Percentiles rank a stretch among this genome's conserved stretches.
phyloP scores from a whole-genome alignment of 2,329 filamentous ascomycete species.

The Fusarium odoratissimum region DNA sequence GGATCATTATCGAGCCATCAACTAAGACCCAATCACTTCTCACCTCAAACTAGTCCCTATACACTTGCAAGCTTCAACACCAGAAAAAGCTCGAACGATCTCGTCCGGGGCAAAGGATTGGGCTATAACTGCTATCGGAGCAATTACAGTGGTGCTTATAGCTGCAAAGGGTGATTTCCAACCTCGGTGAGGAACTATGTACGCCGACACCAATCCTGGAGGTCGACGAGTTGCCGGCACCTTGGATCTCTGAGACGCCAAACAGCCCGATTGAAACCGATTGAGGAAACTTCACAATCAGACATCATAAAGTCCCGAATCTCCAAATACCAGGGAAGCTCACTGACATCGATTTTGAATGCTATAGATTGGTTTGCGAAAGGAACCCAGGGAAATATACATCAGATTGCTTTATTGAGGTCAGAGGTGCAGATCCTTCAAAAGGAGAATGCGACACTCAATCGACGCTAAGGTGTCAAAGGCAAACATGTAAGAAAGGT shows the following conservation, averaged over 20 bases:
- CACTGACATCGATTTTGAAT: neutral
- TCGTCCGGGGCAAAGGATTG: neutral
- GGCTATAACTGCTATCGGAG: no score
- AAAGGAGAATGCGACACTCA: neutral
- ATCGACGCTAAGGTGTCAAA: neutral
- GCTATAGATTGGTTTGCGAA: neutral
- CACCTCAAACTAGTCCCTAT: no score
- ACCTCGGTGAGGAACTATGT: no score
- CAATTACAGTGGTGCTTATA: no score
- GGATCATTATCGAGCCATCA: no score
- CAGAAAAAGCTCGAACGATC: no score
- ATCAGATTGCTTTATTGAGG: neutral
- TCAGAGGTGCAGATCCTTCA: neutral
- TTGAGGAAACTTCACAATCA: neutral
- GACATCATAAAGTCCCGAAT: neutral
- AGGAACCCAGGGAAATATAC: neutral
- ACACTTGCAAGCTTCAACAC: no score
- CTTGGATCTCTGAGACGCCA: neutral
- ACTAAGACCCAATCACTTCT: no score
- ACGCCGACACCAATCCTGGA: no score
- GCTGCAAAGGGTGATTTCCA: neutral
- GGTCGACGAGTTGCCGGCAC: neutral
- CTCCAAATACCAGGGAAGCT: neutral
- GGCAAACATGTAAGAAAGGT: neutral
- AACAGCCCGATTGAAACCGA: neutral